Evolutionary conservation across 169 alveolate species (phyloP).

Genomic region (Plasmodium knowlesi): DNA sequence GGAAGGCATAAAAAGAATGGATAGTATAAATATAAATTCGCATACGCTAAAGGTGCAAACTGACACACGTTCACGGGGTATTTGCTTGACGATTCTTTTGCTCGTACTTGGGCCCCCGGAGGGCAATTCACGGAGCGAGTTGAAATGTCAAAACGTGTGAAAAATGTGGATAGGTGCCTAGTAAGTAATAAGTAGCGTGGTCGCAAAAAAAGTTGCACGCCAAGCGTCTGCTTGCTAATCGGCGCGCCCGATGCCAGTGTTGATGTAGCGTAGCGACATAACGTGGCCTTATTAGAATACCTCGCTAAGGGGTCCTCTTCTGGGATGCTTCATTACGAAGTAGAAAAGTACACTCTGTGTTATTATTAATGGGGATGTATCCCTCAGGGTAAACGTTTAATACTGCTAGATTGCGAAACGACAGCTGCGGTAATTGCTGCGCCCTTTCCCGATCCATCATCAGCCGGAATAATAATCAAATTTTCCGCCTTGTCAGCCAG

Average conservation of each 20-base stretch:
- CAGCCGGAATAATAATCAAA: constrained; percentile 82
- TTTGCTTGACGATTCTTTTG: neutral
- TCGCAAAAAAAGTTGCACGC: neutral
- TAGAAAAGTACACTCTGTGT: neutral
- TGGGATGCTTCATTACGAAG: neutral
- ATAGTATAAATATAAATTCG: neutral
- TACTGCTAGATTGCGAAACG: constrained; percentile 20
- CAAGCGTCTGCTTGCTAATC: neutral
- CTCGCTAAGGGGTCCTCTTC: neutral
- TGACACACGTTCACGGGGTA: neutral
- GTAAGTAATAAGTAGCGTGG: neutral
- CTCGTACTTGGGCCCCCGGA: neutral
- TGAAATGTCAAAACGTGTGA: constrained; percentile 77
- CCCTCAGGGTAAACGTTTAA: neutral
- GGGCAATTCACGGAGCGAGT: neutral
- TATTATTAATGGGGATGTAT: neutral
- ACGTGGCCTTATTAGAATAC: neutral
- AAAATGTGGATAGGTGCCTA: constrained; percentile 4
- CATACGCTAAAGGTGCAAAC: neutral
- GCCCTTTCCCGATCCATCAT: constrained; percentile 92
- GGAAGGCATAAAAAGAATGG: neutral
- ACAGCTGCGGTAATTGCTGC: constrained; percentile 93
- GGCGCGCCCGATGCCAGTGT: neutral
- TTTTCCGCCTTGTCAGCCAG: constrained; percentile 79
- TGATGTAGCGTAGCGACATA: neutral